Evolutionary conservation across 1,284 basidiomycete genomes (phyloP), one percentile per base, ranked within the genome.

Genomic region (Sporisorium graminicola): DNA sequence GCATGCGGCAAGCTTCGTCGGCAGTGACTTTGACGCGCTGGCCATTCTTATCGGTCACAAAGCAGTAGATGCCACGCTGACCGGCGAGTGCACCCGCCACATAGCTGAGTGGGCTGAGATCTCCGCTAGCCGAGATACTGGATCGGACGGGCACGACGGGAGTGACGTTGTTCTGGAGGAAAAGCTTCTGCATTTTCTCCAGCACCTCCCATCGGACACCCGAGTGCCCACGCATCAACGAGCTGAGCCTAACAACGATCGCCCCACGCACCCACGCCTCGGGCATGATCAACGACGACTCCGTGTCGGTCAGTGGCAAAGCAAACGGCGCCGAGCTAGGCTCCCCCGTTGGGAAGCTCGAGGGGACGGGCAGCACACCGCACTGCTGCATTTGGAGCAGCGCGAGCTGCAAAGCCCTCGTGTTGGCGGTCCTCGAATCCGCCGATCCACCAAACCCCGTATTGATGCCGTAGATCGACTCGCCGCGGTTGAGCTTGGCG

Each of bases 251-350:
- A 72, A 95, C 89, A 10, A 94, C 87, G 77, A 95, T 93, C 1
- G 94, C 93, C 16, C 92, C 94, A 55, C 93, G 91, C n/a, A 94
- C 93, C 92, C 93, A 94, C 8, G 92, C 87, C 73, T 93, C 91
- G n/a, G 94, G 94, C 73, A 79, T 74, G 58, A 74, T 51, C 33
- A 77, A 47, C 9, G 65, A 56, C 13, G 66, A 64, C 51, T 77
- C 70, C 29, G 74, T 73, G 47, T 77, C 74, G 5, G 70, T 77
- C 37, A 77, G 42, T 2, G 74, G 74, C 29, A 77, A 64, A 4
- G 74, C 74, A 26, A 69, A 77, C 10, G 74, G 69, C 7, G 74
- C 70, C 37, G 66, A 58, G 58, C 77, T 78, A 10, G 77, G 68
- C 56, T 74, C 69, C 26, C 77, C 74, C 1, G 75, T 75, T 5